These are phyloP conservation scores for Pugionium cornutum DNA, from an alignment of 345 rosid genomes.

Conservation along the genomic window DNA sequence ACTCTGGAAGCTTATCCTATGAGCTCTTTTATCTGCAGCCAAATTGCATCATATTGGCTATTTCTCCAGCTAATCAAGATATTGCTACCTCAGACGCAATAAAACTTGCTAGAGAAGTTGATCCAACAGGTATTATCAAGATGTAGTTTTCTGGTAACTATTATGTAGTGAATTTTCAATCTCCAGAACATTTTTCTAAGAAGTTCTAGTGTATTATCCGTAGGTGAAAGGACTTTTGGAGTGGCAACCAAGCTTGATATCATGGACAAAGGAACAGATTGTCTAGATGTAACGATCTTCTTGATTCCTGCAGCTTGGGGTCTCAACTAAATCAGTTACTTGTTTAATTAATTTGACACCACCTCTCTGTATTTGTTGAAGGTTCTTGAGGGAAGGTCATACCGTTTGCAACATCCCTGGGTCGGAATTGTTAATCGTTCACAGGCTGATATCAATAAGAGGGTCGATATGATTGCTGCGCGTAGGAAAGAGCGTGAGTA, in stretches of 20 bases:
- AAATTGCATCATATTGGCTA: constrained; percentile 94
- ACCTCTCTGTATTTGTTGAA: constrained; percentile 38
- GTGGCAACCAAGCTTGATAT: constrained; percentile 97
- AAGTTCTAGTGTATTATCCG: constrained; percentile 6
- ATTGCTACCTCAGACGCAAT: constrained; percentile 99
- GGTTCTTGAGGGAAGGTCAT: constrained; percentile 97
- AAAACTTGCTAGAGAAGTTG: constrained; percentile 99
- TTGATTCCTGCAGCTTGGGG: not conserved
- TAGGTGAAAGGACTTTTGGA: constrained; percentile 98
- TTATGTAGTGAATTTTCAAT: constrained; percentile 8
- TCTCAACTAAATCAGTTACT: constrained; percentile 7
- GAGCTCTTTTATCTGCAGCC: constrained; percentile 64
- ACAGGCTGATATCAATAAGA: constrained; percentile 38
- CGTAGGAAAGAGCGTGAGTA: constrained; percentile 92
- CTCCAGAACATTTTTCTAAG: constrained; percentile 12
- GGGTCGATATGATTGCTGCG: constrained; percentile 90
- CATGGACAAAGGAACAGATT: constrained; percentile 99
- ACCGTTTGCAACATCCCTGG: constrained; percentile 99
- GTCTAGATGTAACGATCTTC: constrained; percentile 64
- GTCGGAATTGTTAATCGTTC: constrained; percentile 99
- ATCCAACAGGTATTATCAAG: constrained; percentile 73
- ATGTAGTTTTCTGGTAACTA: constrained; percentile 21
- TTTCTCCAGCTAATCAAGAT: constrained; percentile 99
- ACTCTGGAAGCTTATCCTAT: constrained; percentile 27
- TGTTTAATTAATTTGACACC: constrained; percentile 32